A percentile compares a stretch with the other conserved stretches of the same genome.
These are phyloP conservation scores for Rhododendron kiyosumense DNA, from an alignment of 148 eudicot genomes.

Conservation along the genomic window DNA sequence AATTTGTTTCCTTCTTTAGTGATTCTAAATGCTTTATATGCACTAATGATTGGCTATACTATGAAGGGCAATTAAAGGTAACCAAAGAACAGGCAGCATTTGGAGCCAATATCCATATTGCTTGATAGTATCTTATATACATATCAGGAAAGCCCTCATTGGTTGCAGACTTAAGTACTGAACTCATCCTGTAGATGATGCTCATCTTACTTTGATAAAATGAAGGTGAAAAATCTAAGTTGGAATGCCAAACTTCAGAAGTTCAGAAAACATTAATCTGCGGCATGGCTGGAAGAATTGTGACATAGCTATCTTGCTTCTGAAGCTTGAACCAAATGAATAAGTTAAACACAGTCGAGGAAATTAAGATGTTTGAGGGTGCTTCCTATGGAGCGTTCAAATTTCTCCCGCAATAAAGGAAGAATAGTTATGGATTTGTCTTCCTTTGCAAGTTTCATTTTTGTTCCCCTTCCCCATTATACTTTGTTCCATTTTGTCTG, in stretches of 20 bases:
- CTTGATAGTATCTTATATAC: background rate
- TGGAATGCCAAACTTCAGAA: background rate
- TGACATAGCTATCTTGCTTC: background rate
- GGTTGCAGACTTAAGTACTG: background rate
- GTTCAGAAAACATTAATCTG: background rate
- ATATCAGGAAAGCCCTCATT: background rate
- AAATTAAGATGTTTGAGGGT: background rate
- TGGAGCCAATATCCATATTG: background rate
- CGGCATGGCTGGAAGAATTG: slow-evolving; percentile 1
- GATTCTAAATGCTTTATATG: background rate
- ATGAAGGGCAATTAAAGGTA: background rate
- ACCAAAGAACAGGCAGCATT: background rate
- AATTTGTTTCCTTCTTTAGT: background rate
- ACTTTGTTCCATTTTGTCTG: background rate
- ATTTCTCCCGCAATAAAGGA: background rate
- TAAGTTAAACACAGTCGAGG: background rate
- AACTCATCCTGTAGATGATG: background rate
- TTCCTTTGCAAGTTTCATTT: background rate
- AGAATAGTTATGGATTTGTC: background rate
- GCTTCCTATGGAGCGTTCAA: background rate
- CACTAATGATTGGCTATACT: no score
- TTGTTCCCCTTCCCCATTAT: background rate
- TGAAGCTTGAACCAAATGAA: background rate
- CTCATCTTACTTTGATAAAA: background rate
- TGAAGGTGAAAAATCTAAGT: background rate